A percentile compares a stretch with the other conserved stretches of the same genome.
phyloP scores from a whole-genome alignment of 1,284 basidiomycete genomes.

The Cutaneotrichosporon sp. region DNA sequence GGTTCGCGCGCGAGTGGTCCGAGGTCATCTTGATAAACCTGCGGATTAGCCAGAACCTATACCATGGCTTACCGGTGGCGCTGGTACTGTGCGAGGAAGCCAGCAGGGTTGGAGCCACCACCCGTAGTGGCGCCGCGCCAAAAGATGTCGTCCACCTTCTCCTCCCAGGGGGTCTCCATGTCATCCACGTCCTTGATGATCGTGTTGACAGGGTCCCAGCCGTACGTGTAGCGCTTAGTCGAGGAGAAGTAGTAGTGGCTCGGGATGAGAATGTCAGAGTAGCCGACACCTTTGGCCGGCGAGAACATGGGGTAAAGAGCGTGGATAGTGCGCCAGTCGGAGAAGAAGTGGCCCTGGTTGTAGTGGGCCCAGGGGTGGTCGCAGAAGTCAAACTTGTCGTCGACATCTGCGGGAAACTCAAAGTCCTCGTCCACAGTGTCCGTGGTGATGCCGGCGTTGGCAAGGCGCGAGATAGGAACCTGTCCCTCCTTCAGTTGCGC shows the following conservation, averaged over 20 bases:
- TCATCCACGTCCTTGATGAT: constrained; percentile 69
- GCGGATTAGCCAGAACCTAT: constrained; percentile 10
- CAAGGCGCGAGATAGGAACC: constrained; percentile 51
- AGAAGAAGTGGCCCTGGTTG: constrained; percentile 90
- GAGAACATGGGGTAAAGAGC: constrained; percentile 86
- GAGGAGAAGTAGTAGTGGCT: constrained; percentile 90
- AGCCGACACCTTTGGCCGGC: constrained; percentile 78
- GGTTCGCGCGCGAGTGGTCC: constrained; percentile 60
- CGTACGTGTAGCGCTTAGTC: constrained; percentile 80
- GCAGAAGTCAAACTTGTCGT: constrained; percentile 73
- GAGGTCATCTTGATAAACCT: constrained; percentile 79
- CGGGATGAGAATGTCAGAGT: constrained; percentile 83
- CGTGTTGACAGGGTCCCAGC: constrained; percentile 74
- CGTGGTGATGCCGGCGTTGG: constrained; percentile 52
- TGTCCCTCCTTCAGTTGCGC: constrained; percentile 56
- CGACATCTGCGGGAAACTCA: constrained; percentile 61
- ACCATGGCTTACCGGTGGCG: constrained; percentile 66
- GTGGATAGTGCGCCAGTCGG: constrained; percentile 84
- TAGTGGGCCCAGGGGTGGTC: constrained; percentile 75
- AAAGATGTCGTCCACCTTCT: constrained; percentile 56
- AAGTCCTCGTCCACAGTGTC: constrained; percentile 60
- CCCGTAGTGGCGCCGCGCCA: constrained; percentile 84
- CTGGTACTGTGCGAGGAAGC: constrained; percentile 79
- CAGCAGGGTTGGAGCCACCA: constrained; percentile 81
- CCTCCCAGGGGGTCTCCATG: constrained; percentile 72